Conservation (phyloP, 345 rosid genomes). For the Gossypium bickii region DNA sequence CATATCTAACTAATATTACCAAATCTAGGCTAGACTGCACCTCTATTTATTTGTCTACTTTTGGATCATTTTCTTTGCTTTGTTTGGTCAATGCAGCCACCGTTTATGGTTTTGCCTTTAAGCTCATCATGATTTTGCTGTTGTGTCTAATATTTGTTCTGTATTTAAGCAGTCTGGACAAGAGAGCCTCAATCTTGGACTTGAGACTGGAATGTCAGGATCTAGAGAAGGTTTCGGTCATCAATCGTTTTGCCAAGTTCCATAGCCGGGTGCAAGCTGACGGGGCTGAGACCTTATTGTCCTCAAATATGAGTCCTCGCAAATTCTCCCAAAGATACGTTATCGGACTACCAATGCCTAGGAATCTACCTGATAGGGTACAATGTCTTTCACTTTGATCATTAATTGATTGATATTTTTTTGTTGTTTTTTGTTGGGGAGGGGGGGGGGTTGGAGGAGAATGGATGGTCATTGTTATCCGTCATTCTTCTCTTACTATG, state of each 20-base stretch:
- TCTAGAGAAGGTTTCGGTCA: constrained; percentile 67
- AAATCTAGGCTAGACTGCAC: no score
- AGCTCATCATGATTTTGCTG: background rate
- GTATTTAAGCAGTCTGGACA: constrained; percentile 58
- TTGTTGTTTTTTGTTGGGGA: no score
- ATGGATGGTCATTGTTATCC: no score
- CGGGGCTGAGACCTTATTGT: constrained; percentile 40
- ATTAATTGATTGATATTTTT: constrained; percentile 33
- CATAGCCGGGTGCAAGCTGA: constrained; percentile 58
- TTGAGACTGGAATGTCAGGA: constrained; percentile 77
- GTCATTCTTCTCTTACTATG: constrained; percentile 23
- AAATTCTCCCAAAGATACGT: constrained; percentile 78
- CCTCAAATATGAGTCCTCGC: constrained; percentile 36
- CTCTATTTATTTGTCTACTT: background rate
- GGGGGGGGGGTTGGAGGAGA: no score
- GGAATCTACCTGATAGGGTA: constrained; percentile 78
- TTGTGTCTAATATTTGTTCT: constrained; percentile 12
- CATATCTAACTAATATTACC: no score
- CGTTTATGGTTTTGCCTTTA: background rate
- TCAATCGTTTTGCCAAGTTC: constrained; percentile 90
- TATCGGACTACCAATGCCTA: constrained; percentile 77
- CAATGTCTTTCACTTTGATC: constrained; percentile 85
- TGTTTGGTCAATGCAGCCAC: background rate
- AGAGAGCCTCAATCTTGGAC: constrained; percentile 53
- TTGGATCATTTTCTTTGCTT: background rate